phyloP scores from a whole-genome alignment of 208 protist genomes.

The Trypanosoma lewisi region DNA sequence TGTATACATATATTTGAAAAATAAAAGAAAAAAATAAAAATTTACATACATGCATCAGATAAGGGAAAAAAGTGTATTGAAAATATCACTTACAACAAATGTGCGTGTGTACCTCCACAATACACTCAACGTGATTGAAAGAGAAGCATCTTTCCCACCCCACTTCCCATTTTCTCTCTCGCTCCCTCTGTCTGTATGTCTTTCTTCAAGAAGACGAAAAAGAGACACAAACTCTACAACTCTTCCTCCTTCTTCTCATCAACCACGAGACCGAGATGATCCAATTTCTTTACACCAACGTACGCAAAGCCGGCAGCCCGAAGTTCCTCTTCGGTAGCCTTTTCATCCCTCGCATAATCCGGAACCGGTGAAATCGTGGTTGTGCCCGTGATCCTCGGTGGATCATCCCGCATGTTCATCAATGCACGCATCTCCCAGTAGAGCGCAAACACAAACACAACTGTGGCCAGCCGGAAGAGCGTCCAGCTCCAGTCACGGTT shows the following conservation, averaged over 20 bases:
- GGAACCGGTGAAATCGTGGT: conserved; percentile 66
- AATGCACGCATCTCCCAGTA: conserved; percentile 74
- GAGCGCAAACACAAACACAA: conserved; percentile 56
- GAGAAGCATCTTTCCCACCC: no score
- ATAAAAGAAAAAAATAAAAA: conserved; percentile 5
- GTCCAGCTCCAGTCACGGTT: conserved; percentile 91
- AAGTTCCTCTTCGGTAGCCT: conserved; percentile 80
- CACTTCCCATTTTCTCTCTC: no score
- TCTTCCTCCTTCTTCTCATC: conserved; percentile 5
- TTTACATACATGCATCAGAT: neutral
- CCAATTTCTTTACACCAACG: conserved; percentile 76
- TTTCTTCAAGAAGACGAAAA: no score
- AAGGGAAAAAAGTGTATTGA: neutral
- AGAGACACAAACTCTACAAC: neutral
- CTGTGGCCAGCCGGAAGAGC: conserved; percentile 60
- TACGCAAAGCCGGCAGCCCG: conserved; percentile 74
- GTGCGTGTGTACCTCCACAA: neutral
- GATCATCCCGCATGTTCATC: conserved; percentile 53
- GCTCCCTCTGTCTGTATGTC: no score
- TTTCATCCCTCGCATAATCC: conserved; percentile 75
- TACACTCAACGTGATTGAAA: neutral
- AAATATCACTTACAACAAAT: neutral
- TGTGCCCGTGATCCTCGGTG: conserved; percentile 51
- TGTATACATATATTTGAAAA: neutral
- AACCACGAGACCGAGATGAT: conserved; percentile 57